Evolutionary conservation across 306 rosid species (phyloP), one percentile per base, ranked within the genome.

Genomic region (Cicer judaicum): DNA sequence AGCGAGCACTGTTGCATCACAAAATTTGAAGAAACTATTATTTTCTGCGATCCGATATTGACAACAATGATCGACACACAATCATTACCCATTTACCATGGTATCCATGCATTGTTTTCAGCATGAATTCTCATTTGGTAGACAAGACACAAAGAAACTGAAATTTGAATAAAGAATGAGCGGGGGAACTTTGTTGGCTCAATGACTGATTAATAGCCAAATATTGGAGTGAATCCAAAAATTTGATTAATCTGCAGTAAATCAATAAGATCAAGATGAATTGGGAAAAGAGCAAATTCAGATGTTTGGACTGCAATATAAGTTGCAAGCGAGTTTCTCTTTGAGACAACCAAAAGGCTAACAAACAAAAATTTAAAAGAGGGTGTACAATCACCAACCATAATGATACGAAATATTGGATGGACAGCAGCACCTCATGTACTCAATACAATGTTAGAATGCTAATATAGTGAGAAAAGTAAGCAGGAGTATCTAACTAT

Each of bases 381-480:
- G 21, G 13, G 39, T 7, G 8, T 19, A 10, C 13, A 57, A 14
- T 67, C 46, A 52, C 61, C 44, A 16, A 48, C 1, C 3, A 44
- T 63, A 41, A 29, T 29, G 36, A 29, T 29, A 29, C 5, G 38
- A 55, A 55, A 60, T 9, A 41, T 2, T 15, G 18, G 56, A 47
- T 10, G 2, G 38, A 15, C 7, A 49, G 54, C 62, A 39, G 15
- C 21, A 50, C 52, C 15, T 18, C 16, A 50, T 11, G 5, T 52
- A 52, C 53, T 48, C 40, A 8, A 75, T 54, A 66, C 44, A 14
- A 56, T 67, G 50, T 55, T 14, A 50, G 10, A 24, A 40, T 41
- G 53, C 52, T 65, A 74, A 74, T 49, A 13, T 16, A 36, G 49
- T 11, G 13, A 61, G 70, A 49, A 14, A 46, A n/a, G 49, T 7